Base-by-base conservation (phyloP, 805 yeast genomes). In the Debaryomyces castellii region DNA sequence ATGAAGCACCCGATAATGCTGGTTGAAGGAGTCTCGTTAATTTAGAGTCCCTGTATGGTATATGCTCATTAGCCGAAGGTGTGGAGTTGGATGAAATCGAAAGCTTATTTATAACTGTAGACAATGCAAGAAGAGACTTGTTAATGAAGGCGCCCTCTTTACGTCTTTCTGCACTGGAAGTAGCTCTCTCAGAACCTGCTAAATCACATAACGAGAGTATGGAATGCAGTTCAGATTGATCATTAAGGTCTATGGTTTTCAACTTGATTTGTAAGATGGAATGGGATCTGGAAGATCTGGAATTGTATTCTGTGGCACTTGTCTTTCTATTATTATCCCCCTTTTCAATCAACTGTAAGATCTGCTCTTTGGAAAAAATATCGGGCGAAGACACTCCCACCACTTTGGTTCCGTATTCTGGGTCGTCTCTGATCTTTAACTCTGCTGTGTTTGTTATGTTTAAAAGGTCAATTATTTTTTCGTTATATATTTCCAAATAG, bases 161-260 rank as follows among this genome's bases (percentile, higher is more conserved):
- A 45, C 97, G 73, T 55, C 98, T 77, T 59, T 89, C 97, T 1
- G 73, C 65, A 55, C 85, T 83, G 9, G 80, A 67, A 0, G 87
- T 74, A 0, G 95, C 96, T 43, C 87, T 78, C 66, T 92, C 99
- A n/a, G 96, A 87, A 23, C 99, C 99, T 0, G 99, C 99, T 58
- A 92, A 76, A 67, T 92, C 99, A 70, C 98, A 92, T 45, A 92
- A 73, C 27, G 92, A 88, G 25, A 92, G 77, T 0, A 89, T 82
- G 28, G 90, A 77, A 32, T 71, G 64, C 12, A 65, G 67, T 44
- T 72, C 76, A 0, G 60, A 52, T 4, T 73, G 76, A 10, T 71
- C 64, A 0, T 57, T 51, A 10, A 68, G 44, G 60, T 77, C 78
- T 1, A 74, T 69, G 4, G 71, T 62, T 2, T 70, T 69, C 14